Conservation (phyloP, 2,329 filamentous ascomycete genomes). For the Botrytis byssoidea region DNA sequence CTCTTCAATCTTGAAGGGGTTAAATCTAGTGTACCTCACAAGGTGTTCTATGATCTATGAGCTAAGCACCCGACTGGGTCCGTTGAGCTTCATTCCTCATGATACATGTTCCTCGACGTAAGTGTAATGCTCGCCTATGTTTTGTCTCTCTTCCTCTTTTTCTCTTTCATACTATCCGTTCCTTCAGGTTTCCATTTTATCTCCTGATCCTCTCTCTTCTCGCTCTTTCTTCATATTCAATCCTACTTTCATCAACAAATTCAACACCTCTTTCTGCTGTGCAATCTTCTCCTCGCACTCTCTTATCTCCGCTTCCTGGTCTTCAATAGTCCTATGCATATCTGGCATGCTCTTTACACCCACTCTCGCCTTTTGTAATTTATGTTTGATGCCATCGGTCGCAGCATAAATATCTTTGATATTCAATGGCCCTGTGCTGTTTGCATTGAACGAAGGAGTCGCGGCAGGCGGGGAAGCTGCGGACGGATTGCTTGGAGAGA, state of each 20-base stretch:
- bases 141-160: neutral
- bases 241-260: constrained; percentile 52
- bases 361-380: constrained; percentile 73
- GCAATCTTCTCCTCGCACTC: constrained; percentile 63
- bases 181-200: constrained; percentile 21
- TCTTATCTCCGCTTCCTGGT: constrained; percentile 70
- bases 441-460: constrained; percentile 41
- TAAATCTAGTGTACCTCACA: constrained; percentile 1
- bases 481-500: constrained; percentile 41
- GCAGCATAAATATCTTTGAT: constrained; percentile 77
- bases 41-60: neutral
- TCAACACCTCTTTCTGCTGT: constrained; percentile 60
- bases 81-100: neutral
- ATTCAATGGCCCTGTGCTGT: constrained; percentile 31
- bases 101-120: neutral
- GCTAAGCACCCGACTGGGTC: neutral
- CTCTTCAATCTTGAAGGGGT: neutral
- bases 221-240: constrained; percentile 42
- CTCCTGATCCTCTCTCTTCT: constrained; percentile 29
- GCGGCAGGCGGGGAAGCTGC: constrained; percentile 36
- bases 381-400: constrained; percentile 76
- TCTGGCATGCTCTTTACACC: constrained; percentile 67
- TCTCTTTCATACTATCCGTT: neutral
- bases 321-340: constrained; percentile 61
- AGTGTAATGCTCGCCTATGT: neutral